A percentile compares a stretch with the other conserved stretches of the same genome.
These are phyloP conservation scores for Loxodes magnus DNA, from an alignment of 73 alveolate species.

Conservation along the genomic window DNA sequence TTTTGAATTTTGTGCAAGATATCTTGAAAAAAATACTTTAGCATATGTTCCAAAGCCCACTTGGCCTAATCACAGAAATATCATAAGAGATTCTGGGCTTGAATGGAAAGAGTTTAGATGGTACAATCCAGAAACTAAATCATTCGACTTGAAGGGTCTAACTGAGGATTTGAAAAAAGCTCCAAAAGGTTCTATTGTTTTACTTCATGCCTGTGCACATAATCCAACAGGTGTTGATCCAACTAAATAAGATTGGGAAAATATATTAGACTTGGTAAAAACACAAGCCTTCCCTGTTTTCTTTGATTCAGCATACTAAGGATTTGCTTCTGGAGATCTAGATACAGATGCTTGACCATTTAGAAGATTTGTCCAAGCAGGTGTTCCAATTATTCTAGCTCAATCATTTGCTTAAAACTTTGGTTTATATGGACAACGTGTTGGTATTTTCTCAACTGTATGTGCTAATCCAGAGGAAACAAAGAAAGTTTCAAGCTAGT, in stretches of 20 bases:
- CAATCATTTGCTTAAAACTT: constrained; percentile 91
- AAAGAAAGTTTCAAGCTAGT: constrained; percentile 36
- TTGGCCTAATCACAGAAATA: constrained; percentile 82
- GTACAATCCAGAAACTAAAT: constrained; percentile 68
- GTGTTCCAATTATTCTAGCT: constrained; percentile 51
- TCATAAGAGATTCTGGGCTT: constrained; percentile 67
- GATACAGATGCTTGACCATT: constrained; percentile 84
- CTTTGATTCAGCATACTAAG: constrained; percentile 95
- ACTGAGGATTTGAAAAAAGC: constrained; percentile 66
- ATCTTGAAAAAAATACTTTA: constrained; percentile 47
- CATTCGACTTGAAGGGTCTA: constrained; percentile 71
- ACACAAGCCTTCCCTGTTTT: constrained; percentile 60
- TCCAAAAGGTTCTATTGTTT: constrained; percentile 61
- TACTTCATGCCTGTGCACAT: constrained; percentile 88
- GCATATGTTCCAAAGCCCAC: constrained; percentile 83
- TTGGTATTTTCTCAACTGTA: constrained; percentile 69
- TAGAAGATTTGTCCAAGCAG: constrained; percentile 54
- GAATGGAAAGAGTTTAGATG: constrained; percentile 66
- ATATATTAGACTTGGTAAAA: constrained; percentile 52
- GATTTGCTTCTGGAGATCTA: constrained; percentile 88
- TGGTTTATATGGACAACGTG: constrained; percentile 94
- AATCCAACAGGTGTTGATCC: constrained; percentile 93
- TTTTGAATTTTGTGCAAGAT: constrained; percentile 53
- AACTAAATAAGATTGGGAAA: constrained; percentile 74
- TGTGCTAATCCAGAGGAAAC: constrained; percentile 37